Evolutionary conservation across 2,329 filamentous ascomycete species (phyloP), one percentile per base, ranked within the genome.

Genomic region (Curvularia verruculosa): DNA sequence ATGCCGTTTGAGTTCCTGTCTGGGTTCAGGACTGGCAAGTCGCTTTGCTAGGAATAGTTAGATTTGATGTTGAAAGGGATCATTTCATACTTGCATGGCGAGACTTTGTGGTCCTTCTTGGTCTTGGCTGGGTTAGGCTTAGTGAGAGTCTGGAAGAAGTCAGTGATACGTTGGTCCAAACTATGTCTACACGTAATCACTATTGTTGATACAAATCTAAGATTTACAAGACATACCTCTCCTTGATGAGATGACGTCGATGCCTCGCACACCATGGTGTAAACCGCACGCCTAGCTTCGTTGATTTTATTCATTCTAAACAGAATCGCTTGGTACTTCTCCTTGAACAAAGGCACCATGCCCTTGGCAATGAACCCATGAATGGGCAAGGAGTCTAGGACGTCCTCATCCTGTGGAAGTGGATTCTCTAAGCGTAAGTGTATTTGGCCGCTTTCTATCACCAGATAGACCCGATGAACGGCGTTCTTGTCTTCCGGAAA

Each of bases 321-420:
- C 15, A 56, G 43, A 23, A 73, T 68, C 3, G 59, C 62, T 49
- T 69, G 55, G 39, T 61, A 68, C 58, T 75, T 75, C 1, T 49
- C 47, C 39, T 66, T 62, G 55, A 70, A 75, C 9, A 71, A 48
- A 2, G 57, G 51, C 5, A 68, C 39, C 49, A 69, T 67, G 18
- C 55, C 60, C n/a, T 58, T 53, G 6, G 63, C 67, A 23, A 73
- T 60, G 34, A 66, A 70, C 1, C 52, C 49, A 44, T 69, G 65
- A n/a, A 75, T 69, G 0, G 68, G 58, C 13, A 64, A 43, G 8
- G 66, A 64, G 5, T 59, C 40, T 0, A 65, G 28, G 24, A 65
- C 61, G 1, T 58, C 51, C 2, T 68, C 63, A 18, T 67, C 60
- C 18, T 50, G 43, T 0, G 67, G 61, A n/a, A 72, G 41, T 1